Evolutionary conservation across 2,329 filamentous ascomycete species (phyloP), one percentile per base, ranked within the genome.

Genomic region (Aspergillus floridensis): DNA sequence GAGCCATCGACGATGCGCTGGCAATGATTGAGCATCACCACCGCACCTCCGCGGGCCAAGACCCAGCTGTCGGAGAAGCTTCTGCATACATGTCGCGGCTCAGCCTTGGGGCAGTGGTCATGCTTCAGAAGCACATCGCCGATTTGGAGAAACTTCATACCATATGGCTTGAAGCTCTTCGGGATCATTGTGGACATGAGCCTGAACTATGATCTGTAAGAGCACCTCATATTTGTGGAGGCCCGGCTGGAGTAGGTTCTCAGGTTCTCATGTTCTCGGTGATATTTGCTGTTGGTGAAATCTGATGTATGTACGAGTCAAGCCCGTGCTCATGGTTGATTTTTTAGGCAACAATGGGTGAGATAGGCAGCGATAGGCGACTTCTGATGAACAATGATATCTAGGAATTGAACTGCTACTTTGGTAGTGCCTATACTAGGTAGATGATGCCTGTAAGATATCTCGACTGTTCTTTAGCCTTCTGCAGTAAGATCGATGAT

Each of bases 101-200:
- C 32, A 75, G 72, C 53, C 59, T 68, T 6, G 73, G 73, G 24
- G 73, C 72, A 4, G 64, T 69, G 29, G 68, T 74, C 21, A 72
- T 75, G 68, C 57, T 76, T 26, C 61, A 64, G 22, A 70, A 68
- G 52, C 65, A 68, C 52, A 38, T 75, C 6, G 58, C 57, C 12
- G 65, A 66, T 21, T 60, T 76, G 51, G 66, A 71, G 62, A 62
- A 59, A 22, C 59, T 72, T n/a, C 59, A 67, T n/a, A 47, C 46
- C 2, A n/a, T 11, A 2, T 22, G n/a, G 11, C 38, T 29, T 8
- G 26, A 29, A 29, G 11, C 38, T 31, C 22, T n/a, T 29, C 3
- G 11, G 24, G 38, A 7, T 5, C 6, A 22, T n/a, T 14, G 48
- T 29, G 24, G 14, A n/a, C 16, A 26, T 49, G 22, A 22, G 11